These are phyloP conservation scores for Ophiostoma triangulosporum DNA, from an alignment of 2,329 filamentous ascomycete species.

Conservation along the genomic window DNA sequence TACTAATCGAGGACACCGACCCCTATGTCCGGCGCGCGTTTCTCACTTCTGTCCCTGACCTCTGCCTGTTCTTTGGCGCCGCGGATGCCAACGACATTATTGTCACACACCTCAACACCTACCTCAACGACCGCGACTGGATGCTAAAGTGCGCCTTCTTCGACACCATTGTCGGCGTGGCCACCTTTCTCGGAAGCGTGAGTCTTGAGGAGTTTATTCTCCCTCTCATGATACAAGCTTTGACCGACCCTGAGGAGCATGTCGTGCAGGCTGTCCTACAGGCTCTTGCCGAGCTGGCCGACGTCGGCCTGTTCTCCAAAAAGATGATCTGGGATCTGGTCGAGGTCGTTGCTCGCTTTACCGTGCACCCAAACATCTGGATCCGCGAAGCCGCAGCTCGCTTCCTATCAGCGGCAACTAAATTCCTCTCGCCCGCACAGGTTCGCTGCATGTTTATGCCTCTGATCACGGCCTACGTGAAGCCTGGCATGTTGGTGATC, in stretches of 20 bases:
- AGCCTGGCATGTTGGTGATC: slow-evolving; percentile 45
- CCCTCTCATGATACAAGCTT: slow-evolving; percentile 86
- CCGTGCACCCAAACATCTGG: slow-evolving; percentile 91
- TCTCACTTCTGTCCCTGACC: slow-evolving; percentile 74
- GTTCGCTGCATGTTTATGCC: slow-evolving; percentile 72
- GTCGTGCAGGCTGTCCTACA: slow-evolving; percentile 85
- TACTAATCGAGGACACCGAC: slow-evolving; percentile 75
- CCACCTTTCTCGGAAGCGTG: slow-evolving; percentile 75
- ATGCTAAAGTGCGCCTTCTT: slow-evolving; percentile 94
- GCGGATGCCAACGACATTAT: slow-evolving; percentile 93
- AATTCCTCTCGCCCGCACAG: slow-evolving; percentile 66
- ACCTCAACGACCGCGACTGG: slow-evolving; percentile 94
- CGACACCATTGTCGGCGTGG: slow-evolving; percentile 85
- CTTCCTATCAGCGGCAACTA: slow-evolving; percentile 42
- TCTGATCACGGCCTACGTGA: slow-evolving; percentile 69
- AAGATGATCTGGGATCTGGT: slow-evolving; percentile 78
- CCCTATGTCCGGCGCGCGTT: slow-evolving; percentile 82
- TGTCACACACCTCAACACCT: slow-evolving; percentile 89
- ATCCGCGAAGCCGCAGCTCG: slow-evolving; percentile 65
- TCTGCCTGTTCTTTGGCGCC: slow-evolving; percentile 91
- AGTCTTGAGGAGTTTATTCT: slow-evolving; percentile 91
- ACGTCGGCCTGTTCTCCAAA: slow-evolving; percentile 74
- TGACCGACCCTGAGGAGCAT: slow-evolving; percentile 86
- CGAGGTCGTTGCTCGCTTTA: slow-evolving; percentile 69
- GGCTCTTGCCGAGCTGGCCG: slow-evolving; percentile 76